phyloP scores from a whole-genome alignment of 2,329 filamentous ascomycete species.

The Hypoxylon sp. region DNA sequence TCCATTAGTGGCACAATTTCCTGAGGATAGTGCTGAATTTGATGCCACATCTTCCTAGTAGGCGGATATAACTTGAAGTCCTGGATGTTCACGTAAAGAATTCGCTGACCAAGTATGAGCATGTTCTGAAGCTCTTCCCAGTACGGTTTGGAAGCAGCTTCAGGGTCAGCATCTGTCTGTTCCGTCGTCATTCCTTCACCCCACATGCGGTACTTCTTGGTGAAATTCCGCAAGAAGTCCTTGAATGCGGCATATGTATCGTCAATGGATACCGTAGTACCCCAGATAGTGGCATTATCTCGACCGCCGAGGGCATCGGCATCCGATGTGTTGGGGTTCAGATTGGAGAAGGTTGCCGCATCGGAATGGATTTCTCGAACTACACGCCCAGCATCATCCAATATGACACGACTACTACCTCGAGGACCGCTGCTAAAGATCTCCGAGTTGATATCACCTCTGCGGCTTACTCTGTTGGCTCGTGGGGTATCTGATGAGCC shows the following conservation, averaged over 20 bases:
- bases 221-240: conserved; percentile 92
- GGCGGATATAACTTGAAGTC: conserved; percentile 95
- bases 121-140: conserved; percentile 89
- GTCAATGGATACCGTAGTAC: conserved; percentile 94
- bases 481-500: conserved; percentile 70
- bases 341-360: conserved; percentile 72
- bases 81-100: conserved; percentile 88
- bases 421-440: conserved; percentile 71
- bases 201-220: conserved; percentile 94
- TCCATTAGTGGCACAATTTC: conserved; percentile 98
- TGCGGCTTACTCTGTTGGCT: conserved; percentile 69
- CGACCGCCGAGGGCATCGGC: conserved; percentile 88
- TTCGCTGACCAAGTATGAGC: conserved; percentile 86
- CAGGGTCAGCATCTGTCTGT: conserved; percentile 77
- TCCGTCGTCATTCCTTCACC: conserved; percentile 85
- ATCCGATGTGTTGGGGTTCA: conserved; percentile 89
- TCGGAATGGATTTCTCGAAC: conserved; percentile 72
- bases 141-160: conserved; percentile 85
- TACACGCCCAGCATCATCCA: conserved; percentile 72
- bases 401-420: conserved; percentile 68
- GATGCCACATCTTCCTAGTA: conserved; percentile 94
- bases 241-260: conserved; percentile 91
- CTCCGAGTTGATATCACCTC: conserved; percentile 91
- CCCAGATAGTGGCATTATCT: conserved; percentile 91
- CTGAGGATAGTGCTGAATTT: conserved; percentile 92